Evolutionary conservation across 2,329 filamentous ascomycete genomes (phyloP).

Genomic region (Sclerotinia trifoliorum): DNA sequence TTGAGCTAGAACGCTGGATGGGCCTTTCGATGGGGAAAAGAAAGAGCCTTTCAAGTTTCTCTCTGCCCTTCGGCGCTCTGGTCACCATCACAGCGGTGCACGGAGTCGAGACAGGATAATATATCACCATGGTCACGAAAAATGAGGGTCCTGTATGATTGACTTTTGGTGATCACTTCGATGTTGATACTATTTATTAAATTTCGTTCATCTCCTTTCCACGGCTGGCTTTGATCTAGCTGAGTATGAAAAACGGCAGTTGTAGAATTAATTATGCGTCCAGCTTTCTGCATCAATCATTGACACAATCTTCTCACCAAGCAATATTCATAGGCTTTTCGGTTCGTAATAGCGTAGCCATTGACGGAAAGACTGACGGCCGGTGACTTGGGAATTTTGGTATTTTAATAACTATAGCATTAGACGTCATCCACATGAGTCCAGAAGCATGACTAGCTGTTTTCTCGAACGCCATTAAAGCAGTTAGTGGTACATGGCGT

Average conservation of each 20-base stretch:
- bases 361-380: not conserved
- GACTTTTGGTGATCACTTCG: not conserved
- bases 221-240: not conserved
- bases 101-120: not conserved
- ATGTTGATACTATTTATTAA: not conserved
- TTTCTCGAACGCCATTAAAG: not conserved
- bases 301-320: not conserved
- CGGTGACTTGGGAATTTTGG: not conserved
- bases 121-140: not conserved
- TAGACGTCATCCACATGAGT: not conserved
- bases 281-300: not conserved
- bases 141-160: not conserved
- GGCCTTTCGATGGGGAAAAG: not conserved
- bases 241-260: not conserved
- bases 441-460: not conserved
- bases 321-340: not conserved
- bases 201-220: not conserved
- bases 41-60: not conserved
- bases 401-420: not conserved
- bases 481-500: not conserved
- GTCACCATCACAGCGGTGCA: not conserved
- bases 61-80: not conserved
- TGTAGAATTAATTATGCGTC: not conserved
- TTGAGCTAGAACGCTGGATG: not conserved
- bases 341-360: not conserved